Conservation (phyloP, 176 grass and related monocot species). For the Carex kokanica region DNA sequence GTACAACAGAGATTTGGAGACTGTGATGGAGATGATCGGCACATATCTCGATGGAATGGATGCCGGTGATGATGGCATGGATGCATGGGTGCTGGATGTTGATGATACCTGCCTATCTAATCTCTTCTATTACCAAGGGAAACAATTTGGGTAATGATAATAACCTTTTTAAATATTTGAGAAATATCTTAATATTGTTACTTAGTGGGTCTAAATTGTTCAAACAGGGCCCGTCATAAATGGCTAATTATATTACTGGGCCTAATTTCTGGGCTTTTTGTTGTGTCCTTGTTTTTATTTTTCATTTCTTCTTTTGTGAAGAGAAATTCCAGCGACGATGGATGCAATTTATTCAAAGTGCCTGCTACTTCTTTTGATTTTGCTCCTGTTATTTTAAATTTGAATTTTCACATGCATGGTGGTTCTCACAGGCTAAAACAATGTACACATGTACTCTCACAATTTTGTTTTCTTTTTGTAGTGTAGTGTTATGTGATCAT, state of each 20-base stretch:
- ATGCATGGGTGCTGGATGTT: slow-evolving; percentile 89
- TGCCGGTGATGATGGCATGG: slow-evolving; percentile 49
- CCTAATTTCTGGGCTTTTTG: not conserved
- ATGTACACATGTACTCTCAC: not conserved
- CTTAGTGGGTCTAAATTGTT: not conserved
- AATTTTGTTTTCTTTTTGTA: not conserved
- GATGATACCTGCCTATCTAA: slow-evolving; percentile 97
- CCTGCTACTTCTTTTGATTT: not conserved
- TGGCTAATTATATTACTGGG: not conserved
- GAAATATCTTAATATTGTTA: not conserved
- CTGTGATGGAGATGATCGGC: slow-evolving; percentile 48
- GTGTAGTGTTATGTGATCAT: not conserved
- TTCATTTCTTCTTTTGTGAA: not conserved
- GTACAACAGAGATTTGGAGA: slow-evolving; percentile 65
- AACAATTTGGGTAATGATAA: slow-evolving; percentile 59
- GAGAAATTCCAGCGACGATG: not conserved
- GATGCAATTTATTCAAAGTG: not conserved
- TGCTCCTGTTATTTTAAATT: too few relatives aligned
- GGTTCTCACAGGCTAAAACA: not conserved
- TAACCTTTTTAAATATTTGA: not conserved
- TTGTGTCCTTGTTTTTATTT: not conserved
- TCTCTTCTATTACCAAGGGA: slow-evolving; percentile 61
- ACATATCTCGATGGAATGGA: slow-evolving; percentile 39
- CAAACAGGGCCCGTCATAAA: not conserved
- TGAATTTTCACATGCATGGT: not conserved